Base-by-base conservation (phyloP, 176 grass and related monocot genomes). In the Melocanna baccifera region DNA sequence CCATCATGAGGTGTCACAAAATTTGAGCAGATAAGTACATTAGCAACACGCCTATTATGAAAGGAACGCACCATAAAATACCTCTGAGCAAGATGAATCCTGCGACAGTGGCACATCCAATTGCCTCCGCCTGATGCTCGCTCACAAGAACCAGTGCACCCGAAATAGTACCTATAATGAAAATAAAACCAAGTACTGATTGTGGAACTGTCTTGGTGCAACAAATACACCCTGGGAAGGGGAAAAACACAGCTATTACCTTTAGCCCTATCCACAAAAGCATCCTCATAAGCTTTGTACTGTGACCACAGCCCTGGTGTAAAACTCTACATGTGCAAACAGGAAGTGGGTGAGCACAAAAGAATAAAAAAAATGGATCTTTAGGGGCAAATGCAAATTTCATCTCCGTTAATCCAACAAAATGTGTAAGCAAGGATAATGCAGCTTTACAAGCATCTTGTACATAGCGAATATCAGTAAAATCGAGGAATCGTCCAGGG, bases 21-120 rank as follows among this genome's bases (percentile, higher is more conserved):
- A 8, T 75, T 45, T 32, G 12, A 68, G 23, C 12, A 45, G 61
- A 75, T 19, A 67, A 30, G 55, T 50, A 76, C 2, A 87, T 32
- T 67, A 29, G 71, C 51, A 40, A 36, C 50, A 8, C 69, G 43
- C 29, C 53, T 39, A 51, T 15, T 13, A 50, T 9, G 3, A 40
- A 50, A 29, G 9, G n/a, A n/a, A n/a, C n/a, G n/a, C n/a, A n/a
- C 20, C 63, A 70, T 40, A 57, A 73, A 76, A 30, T 90, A 98
- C 96, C 96, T 95, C 77, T 87, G 59, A 95, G 77, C 47, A 95
- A 76, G 75, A 98, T 84, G 58, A 93, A 83, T 76, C 87, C 91
- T 46, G 89, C 83, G 62, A 82, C 68, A 73, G 86, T 85, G 76
- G 91, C 93, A 91, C 92, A 76, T 84, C 89, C 93, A 84, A 90